Evolutionary conservation across 352 stramenopile species (phyloP).

Genomic region (Globisporangium yorkense): DNA sequence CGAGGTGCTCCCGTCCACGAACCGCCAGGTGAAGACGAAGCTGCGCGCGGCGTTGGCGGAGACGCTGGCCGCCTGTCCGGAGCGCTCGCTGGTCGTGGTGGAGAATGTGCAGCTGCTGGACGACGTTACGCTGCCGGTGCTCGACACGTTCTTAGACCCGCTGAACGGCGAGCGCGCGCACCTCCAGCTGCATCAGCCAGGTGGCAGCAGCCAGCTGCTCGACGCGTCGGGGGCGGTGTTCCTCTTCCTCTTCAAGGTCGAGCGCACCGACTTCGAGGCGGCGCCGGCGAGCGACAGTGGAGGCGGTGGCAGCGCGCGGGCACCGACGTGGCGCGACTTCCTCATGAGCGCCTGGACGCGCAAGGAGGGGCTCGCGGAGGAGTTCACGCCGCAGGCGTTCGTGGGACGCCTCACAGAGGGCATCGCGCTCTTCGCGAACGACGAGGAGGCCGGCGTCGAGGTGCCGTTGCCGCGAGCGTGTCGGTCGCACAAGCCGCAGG

Average conservation of each 20-base stretch:
- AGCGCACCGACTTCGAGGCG: constrained; percentile 1
- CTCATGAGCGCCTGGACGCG: constrained; percentile 47
- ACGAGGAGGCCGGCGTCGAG: not conserved
- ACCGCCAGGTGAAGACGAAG: constrained; percentile 40
- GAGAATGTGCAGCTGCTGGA: constrained; percentile 42
- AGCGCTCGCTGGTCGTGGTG: constrained; percentile 49
- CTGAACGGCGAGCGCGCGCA: constrained; percentile 60
- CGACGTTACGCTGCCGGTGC: constrained; percentile 37
- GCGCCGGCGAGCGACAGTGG: constrained; percentile 2
- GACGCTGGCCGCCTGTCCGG: constrained; percentile 31
- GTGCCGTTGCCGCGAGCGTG: constrained; percentile 8
- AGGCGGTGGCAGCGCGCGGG: constrained; percentile 1
- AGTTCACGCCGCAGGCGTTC: constrained; percentile 69
- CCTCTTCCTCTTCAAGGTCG: constrained; percentile 49
- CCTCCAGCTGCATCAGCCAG: constrained; percentile 35
- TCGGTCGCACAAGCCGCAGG: not conserved
- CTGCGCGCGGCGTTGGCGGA: constrained; percentile 30
- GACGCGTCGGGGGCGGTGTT: constrained; percentile 54
- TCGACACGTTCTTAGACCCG: constrained; percentile 67
- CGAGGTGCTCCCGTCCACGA: constrained; percentile 19
- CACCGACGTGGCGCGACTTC: constrained; percentile 42
- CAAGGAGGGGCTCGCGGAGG: constrained; percentile 20
- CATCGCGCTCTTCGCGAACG: constrained; percentile 18
- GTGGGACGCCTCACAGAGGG: constrained; percentile 47
- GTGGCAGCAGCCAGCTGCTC: constrained; percentile 23